Evolutionary conservation across 768 basidiomycete genomes (phyloP).

Genomic region (Collybiopsis luxurians): DNA sequence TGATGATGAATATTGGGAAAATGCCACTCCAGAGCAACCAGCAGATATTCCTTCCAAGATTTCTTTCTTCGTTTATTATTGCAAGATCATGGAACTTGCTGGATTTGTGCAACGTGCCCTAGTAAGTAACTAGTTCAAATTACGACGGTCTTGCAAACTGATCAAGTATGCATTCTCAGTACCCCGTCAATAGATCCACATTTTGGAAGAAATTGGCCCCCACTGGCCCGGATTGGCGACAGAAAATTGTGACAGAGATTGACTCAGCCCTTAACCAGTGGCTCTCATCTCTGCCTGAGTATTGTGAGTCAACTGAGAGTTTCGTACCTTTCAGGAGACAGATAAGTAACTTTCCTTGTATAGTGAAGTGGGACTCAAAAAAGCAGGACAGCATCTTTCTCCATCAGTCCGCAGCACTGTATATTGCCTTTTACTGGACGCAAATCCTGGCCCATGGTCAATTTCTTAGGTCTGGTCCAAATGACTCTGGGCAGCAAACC

Average conservation of each 20-base stretch:
- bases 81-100: slow-evolving; percentile 63
- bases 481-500: not conserved
- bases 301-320: slow-evolving; percentile 34
- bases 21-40: slow-evolving; percentile 39
- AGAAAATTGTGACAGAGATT: slow-evolving; percentile 54
- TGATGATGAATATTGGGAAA: slow-evolving; percentile 48
- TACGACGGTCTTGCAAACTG: slow-evolving; percentile 3
- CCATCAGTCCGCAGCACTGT: slow-evolving; percentile 35
- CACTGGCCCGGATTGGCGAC: slow-evolving; percentile 56
- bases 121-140: slow-evolving; percentile 25
- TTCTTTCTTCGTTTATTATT: slow-evolving; percentile 47
- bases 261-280: slow-evolving; percentile 63
- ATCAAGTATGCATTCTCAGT: slow-evolving; percentile 24
- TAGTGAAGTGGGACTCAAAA: slow-evolving; percentile 23
- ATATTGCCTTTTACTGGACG: slow-evolving; percentile 37
- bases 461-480: slow-evolving; percentile 40
- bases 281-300: slow-evolving; percentile 57
- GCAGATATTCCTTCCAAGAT: slow-evolving; percentile 49
- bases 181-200: slow-evolving; percentile 9
- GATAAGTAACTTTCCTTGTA: not conserved
- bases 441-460: slow-evolving; percentile 47
- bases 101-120: slow-evolving; percentile 63
- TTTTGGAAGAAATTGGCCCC: slow-evolving; percentile 22
- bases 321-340: slow-evolving; percentile 3
- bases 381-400: slow-evolving; percentile 29